phyloP scores from a whole-genome alignment of 768 basidiomycete genomes.

The Steccherinum ochraceum region DNA sequence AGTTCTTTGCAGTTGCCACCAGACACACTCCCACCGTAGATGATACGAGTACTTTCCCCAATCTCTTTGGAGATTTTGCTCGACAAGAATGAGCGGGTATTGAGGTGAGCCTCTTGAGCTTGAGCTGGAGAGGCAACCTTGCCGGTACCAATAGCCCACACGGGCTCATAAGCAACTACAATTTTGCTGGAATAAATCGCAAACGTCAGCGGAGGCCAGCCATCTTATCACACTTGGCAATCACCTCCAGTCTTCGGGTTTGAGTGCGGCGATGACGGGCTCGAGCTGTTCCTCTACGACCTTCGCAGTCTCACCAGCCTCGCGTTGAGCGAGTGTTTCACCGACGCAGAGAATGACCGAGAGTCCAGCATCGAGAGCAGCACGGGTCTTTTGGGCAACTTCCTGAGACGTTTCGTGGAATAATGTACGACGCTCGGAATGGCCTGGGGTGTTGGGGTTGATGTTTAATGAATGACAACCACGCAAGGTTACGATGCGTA shows the following conservation, averaged over 20 bases:
- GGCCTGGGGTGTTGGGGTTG: slow-evolving; percentile 60
- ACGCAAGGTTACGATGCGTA: too few species aligned
- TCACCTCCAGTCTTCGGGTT: slow-evolving; percentile 78
- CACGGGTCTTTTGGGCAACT: slow-evolving; percentile 82
- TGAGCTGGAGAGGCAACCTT: slow-evolving; percentile 89
- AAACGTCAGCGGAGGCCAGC: background rate
- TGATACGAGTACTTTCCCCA: slow-evolving; percentile 73
- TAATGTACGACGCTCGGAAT: slow-evolving; percentile 92
- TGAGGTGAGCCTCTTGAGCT: slow-evolving; percentile 88
- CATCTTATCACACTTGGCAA: slow-evolving; percentile 10
- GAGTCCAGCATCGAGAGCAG: slow-evolving; percentile 68
- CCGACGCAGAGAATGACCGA: slow-evolving; percentile 95
- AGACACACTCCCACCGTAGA: slow-evolving; percentile 94
- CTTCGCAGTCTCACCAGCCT: slow-evolving; percentile 64
- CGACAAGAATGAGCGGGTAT: slow-evolving; percentile 71
- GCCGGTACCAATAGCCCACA: slow-evolving; percentile 99
- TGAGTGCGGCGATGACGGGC: slow-evolving; percentile 59
- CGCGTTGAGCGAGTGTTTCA: slow-evolving; percentile 87
- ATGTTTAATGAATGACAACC: slow-evolving; percentile 5
- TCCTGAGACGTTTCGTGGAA: slow-evolving; percentile 84
- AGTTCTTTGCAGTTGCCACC: slow-evolving; percentile 87
- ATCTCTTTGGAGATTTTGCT: slow-evolving; percentile 59
- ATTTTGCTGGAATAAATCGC: slow-evolving; percentile 49
- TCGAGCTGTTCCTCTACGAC: slow-evolving; percentile 82
- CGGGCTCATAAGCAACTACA: slow-evolving; percentile 94